Base-by-base conservation (phyloP, 306 rosid species). In the Gillenia trifoliata region DNA sequence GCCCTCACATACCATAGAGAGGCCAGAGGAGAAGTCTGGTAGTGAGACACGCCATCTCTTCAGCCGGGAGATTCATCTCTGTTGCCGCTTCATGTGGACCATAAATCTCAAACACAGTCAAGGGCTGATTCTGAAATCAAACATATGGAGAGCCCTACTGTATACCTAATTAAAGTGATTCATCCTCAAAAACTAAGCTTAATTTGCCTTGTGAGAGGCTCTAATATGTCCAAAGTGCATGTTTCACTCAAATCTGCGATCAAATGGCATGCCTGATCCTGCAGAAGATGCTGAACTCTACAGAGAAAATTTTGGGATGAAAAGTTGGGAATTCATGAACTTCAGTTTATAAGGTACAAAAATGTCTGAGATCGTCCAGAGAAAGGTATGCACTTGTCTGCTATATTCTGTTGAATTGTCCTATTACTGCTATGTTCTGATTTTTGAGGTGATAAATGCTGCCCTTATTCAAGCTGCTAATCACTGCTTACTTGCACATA, bases 361-460 rank as follows among this genome's bases (percentile, higher is more conserved):
- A 81, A 88, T 88, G 97, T 81, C 94, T 34, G 98, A 94, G 57
- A 82, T 87, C 75, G 83, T 88, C 80, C 96, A 91, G 84, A 89
- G 96, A 87, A 81, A 93, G 87, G 98, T 93, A 85, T 50, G 89
- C 72, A 11, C 74, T 57, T 45, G 52, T 47, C 52, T 47, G 6
- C 52, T 47, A 15, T 47, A 15, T 16, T 5, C 52, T 47, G 52
- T 74, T 71, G 30, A 12, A 62, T 66, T 67, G 45, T 30, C 43
- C 7, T 19, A 52, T 47, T 75, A 54, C 62, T 59, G 28, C n/a
- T 41, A 26, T 75, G 55, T 71, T 64, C 6, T 52, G 65, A 23
- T 7, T 73, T 26, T 29, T 71, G 31, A 31, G 66, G 65, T 75
- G 75, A 75, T 69, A 67, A 66, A 62, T 82, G 66, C 45, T 78